Base-by-base conservation (phyloP, 768 basidiomycete species). In the Podaxis sp. region DNA sequence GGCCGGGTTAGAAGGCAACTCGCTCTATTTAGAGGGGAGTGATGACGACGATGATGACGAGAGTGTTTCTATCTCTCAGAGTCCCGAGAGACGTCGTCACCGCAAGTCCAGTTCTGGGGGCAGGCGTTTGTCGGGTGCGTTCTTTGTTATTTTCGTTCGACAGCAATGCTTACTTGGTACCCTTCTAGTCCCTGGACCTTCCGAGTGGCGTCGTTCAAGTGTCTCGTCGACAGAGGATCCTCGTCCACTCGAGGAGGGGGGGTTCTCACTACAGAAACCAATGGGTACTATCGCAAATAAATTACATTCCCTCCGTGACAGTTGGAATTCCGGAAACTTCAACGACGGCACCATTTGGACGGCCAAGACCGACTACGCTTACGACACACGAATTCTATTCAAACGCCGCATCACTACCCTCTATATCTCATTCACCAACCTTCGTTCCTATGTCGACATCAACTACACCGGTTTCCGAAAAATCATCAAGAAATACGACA, bases 401-500 rank as follows among this genome's bases (percentile, higher is more conserved):
- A 98, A 98, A 77, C 86, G 95, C 47, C 81, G 89, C 65, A 93
- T 98, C 57, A 91, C 93, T 0, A 86, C 80, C 52, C 81, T 94
- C 11, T 97, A 91, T 72, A 85, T 94, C 49, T 80, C 86, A 5
- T 81, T 89, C 51, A 88, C 87, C 13, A 86, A 88, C 29, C 81
- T 98, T 61, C 85, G 82, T 72, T 90, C 93, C 5, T 99, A 94
- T 66, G 86, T 94, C 60, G 94, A 98, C 69, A 77, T 97, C 61
- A 98, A 98, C 73, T 84, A 93, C 71, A 91, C 93, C 0, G 96
- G 95, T 1, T 94, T 98, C 76, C 85, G 93, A 67, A 98, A 98
- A 80, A 95, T 96, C 40, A 72, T 96, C 70, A 98, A 98, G 77
- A 98, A 98, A 90, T 96, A 96, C 70, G 95, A 98, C 82, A 98